A percentile compares a stretch with the other conserved stretches of the same genome.
phyloP scores from a whole-genome alignment of 2,329 filamentous ascomycete species.

The Beauveria medogensis region DNA sequence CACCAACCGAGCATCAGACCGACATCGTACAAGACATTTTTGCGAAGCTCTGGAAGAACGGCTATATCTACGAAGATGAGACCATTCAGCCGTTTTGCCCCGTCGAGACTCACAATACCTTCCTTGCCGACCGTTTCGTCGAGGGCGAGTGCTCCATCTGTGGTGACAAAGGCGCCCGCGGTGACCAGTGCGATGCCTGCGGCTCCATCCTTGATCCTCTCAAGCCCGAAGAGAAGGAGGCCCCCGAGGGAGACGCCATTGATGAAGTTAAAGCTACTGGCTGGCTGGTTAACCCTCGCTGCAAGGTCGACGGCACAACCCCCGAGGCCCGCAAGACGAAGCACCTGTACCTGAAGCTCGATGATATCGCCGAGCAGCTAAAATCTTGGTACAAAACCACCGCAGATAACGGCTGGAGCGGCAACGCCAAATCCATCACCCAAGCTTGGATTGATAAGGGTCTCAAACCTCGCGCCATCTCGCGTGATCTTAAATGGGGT shows the following conservation, averaged over 20 bases:
- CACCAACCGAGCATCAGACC: constrained; percentile 81
- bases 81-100: constrained; percentile 83
- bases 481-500: constrained; percentile 88
- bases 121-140: constrained; percentile 80
- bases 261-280: constrained; percentile 28
- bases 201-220: constrained; percentile 64
- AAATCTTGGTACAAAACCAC: constrained; percentile 69
- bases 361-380: constrained; percentile 71
- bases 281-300: constrained; percentile 71
- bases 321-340: constrained; percentile 77
- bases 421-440: constrained; percentile 68
- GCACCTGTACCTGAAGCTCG: constrained; percentile 81
- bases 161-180: constrained; percentile 60
- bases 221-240: constrained; percentile 40
- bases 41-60: constrained; percentile 76
- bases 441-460: constrained; percentile 78
- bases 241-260: constrained; percentile 22
- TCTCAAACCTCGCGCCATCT: constrained; percentile 79
- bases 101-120: constrained; percentile 58
- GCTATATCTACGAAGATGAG: constrained; percentile 76
- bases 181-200: constrained; percentile 70
- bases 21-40: constrained; percentile 92
- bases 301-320: constrained; percentile 81
- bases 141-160: constrained; percentile 74
- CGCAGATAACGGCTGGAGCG: constrained; percentile 69